Conservation (phyloP, 805 yeast genomes). For the Zygosaccharomyces lentus region DNA sequence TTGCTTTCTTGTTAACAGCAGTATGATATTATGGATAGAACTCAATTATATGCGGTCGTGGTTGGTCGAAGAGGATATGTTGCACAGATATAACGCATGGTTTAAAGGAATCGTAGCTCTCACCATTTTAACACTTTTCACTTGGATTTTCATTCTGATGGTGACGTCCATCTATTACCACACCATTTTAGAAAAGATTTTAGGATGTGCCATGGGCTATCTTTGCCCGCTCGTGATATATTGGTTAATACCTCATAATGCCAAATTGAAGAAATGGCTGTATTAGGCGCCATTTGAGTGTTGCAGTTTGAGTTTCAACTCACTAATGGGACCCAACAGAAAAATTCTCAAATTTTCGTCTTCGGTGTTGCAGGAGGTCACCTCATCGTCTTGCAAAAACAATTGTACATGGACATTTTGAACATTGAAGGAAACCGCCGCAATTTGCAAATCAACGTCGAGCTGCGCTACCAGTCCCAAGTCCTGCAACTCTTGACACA, state of each 20-base stretch:
- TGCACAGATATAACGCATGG: constrained; percentile 2
- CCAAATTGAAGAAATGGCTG: constrained; percentile 5
- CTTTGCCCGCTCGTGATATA: constrained; percentile 47
- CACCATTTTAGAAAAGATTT: constrained; percentile 64
- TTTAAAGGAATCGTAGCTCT: constrained; percentile 6
- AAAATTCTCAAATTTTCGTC: constrained; percentile 16
- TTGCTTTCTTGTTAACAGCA: constrained; percentile 42
- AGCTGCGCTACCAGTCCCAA: constrained; percentile 16
- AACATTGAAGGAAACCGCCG: constrained; percentile 15
- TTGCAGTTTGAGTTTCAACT: constrained; percentile 17
- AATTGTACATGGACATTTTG: constrained; percentile 14
- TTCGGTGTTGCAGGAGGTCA: constrained; percentile 18
- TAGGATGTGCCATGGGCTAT: constrained; percentile 66
- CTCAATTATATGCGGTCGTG: constrained; percentile 17
- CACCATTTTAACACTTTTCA: constrained; percentile 18
- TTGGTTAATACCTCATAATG: constrained; percentile 21
- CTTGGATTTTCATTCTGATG: constrained; percentile 57
- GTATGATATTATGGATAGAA: constrained; percentile 41
- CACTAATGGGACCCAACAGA: constrained; percentile 25
- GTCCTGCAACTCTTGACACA: constrained; percentile 15
- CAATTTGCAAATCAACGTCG: constrained; percentile 20
- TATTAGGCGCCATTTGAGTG: constrained; percentile 13
- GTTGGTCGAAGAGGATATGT: constrained; percentile 12
- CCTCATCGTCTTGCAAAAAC: constrained; percentile 16
- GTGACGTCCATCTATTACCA: constrained; percentile 85